Base-by-base conservation (phyloP, 2,329 filamentous ascomycete species). In the Calonectria pauciramosa region DNA sequence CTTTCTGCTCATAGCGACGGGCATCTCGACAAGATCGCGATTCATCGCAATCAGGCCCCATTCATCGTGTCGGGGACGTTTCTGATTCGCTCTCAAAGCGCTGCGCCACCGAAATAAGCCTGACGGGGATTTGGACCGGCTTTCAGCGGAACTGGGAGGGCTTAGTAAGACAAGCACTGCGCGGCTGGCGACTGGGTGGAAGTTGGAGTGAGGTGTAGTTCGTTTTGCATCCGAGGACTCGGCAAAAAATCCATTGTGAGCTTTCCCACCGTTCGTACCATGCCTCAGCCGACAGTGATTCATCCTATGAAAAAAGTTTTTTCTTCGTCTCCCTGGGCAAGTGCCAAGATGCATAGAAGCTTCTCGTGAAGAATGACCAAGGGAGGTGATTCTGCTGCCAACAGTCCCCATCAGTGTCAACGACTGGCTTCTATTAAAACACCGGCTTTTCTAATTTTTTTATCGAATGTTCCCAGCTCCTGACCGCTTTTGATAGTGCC, bases 1-100 rank as follows among this genome's bases (percentile, higher is more conserved):
- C 76, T 65, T 76, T 70, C 68, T 63, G 64, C 71, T 66, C 64
- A 71, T 32, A 23, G 74, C 60, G 49, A 52, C 30, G 68, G 73
- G 56, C 67, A 74, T 66, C 67, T 73, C 70, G 60, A 71, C 52
- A 30, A 64, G 49, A 59, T 59, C 41, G 52, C 52, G 54, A 67
- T 68, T 74, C 72, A 74, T 71, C 54, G 32, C 41, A 59, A 14
- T 66, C 68, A 32, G 68, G 59, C 73, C 70, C 66, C 66, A 68
- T 73, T 80, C 77, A 80, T 77, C 63, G 47, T 23, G 20, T 3
- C 3, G 9, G 28, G 34, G 13, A 28, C 26, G 28, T 54, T 44
- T 28, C 23, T 30, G 44, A 30, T 2, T 9, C 7, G 11, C 26
- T 63, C 30, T 74, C n/a, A 71, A 68, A 71, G 41, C 51, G 30